A percentile compares a stretch with the other conserved stretches of the same genome.
These are phyloP conservation scores for Cinchona pubescens DNA, from an alignment of 257 asterid species.

Conservation along the genomic window DNA sequence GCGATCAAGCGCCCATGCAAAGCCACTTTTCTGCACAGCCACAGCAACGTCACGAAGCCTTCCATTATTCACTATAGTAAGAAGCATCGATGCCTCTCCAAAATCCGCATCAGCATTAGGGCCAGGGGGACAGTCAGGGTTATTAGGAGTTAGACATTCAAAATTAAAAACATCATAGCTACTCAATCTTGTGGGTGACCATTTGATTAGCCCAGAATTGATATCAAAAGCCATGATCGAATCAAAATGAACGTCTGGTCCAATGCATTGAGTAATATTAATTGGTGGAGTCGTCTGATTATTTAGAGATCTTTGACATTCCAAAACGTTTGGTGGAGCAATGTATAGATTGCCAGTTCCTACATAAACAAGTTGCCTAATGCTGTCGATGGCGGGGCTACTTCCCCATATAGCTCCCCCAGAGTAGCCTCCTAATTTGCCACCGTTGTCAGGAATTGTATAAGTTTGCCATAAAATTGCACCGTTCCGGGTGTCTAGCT, in stretches of 20 bases:
- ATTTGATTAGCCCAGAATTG: conserved; percentile 43
- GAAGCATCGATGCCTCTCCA: conserved; percentile 81
- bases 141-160: conserved; percentile 56
- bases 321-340: no score
- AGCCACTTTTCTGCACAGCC: conserved; percentile 72
- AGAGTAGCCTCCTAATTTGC: no score
- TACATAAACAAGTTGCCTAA: no score
- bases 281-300: conserved; percentile 47
- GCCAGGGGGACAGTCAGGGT: conserved; percentile 62
- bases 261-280: conserved; percentile 45
- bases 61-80: conserved; percentile 32
- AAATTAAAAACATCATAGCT: conserved; percentile 67
- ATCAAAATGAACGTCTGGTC: conserved; percentile 54
- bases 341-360: no score
- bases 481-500: no score
- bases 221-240: conserved; percentile 57
- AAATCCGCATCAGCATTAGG: conserved; percentile 79
- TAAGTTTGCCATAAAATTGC: no score
- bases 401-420: no score
- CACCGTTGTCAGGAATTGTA: no score
- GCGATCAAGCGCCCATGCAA: conserved; percentile 71
- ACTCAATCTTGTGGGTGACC: conserved; percentile 54
- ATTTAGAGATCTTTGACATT: conserved; percentile 49
- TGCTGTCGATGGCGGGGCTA: no score
- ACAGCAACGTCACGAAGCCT: conserved; percentile 52